Evolutionary conservation across 805 yeast genomes (phyloP), one percentile per base, ranked within the genome.

Genomic region (Lachancea thermotolerans): DNA sequence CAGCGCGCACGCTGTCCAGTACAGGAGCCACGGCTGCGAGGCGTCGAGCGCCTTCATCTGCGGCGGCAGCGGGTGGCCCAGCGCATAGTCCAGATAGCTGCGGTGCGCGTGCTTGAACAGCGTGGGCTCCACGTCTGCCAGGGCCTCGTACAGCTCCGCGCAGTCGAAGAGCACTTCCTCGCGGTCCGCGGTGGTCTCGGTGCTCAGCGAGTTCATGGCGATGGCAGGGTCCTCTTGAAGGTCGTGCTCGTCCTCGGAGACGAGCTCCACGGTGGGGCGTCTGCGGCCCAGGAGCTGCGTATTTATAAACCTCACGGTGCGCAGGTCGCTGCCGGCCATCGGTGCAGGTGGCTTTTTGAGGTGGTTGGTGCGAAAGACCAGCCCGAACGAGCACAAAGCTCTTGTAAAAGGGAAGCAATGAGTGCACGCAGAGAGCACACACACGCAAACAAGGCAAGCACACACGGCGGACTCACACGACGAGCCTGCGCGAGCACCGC

Each of bases 1-100:
- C 37, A 72, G 54, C 0, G 81, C 71, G 58, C 87, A 88, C 37
- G 76, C 59, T 6, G 82, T 65, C 99, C 99, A 93, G 60, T 85
- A 91, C 1, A 85, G 47, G 57, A 91, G 67, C 98, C 98, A 93
- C 0, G 95, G 81, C 49, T 83, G 89, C n/a, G 93, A 85, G 0
- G 97, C 93, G 63, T 91, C 97, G 39, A 87, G 69, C 0, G 74
- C 73, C 2, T 63, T 58, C 60, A 74, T 82, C 8, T 62, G 67
- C 2, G 65, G 50, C 0, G 89, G 85, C 25, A 85, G 68, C 14
- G 72, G 66, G 10, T 64, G 58, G 9, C 59, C 53, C 18, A 79
- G 64, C 15, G 69, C 66, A n/a, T 57, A 47, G 16, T 67, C 61
- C 11, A 78, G 61, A 55, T 71, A 84, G 41, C 50, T 48, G 9